These are phyloP conservation scores for Pistacia vera DNA, from an alignment of 345 rosid genomes.

Conservation along the genomic window DNA sequence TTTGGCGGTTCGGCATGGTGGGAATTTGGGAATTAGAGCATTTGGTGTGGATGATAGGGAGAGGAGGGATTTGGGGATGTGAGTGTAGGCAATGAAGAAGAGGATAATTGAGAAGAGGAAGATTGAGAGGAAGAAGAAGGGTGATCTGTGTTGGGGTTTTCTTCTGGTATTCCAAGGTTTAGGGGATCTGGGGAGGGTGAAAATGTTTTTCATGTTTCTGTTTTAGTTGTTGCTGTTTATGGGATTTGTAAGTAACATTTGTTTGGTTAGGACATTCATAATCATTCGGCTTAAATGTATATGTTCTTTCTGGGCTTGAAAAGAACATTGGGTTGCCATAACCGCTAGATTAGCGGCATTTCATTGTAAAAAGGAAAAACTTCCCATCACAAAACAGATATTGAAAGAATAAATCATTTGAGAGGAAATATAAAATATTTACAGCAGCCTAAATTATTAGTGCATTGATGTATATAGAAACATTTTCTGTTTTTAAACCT, in stretches of 20 bases:
- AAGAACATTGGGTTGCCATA: too few species aligned
- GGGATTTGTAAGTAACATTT: background rate
- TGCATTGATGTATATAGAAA: too few species aligned
- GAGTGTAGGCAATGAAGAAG: constrained; percentile 43
- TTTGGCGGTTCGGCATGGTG: constrained; percentile 39
- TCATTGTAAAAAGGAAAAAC: too few species aligned
- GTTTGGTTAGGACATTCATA: background rate
- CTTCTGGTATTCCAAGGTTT: constrained; percentile 42
- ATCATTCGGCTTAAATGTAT: background rate
- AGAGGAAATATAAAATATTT: too few species aligned
- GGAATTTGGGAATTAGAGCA: constrained; percentile 35
- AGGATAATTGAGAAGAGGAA: constrained; percentile 34
- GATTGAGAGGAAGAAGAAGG: constrained; percentile 32
- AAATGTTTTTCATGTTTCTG: constrained; percentile 40
- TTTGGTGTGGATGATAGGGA: constrained; percentile 42
- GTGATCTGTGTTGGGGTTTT: constrained; percentile 39
- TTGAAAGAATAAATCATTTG: too few species aligned
- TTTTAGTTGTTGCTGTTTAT: constrained; percentile 1
- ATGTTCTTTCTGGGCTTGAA: background rate
- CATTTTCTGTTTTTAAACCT: too few species aligned
- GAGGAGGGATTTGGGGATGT: constrained; percentile 42
- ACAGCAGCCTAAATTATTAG: too few species aligned
- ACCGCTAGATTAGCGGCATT: too few species aligned
- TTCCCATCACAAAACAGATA: too few species aligned
- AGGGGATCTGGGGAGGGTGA: constrained; percentile 31